Base-by-base conservation (phyloP, 169 alveolate species). In the Theileria orientalis region DNA sequence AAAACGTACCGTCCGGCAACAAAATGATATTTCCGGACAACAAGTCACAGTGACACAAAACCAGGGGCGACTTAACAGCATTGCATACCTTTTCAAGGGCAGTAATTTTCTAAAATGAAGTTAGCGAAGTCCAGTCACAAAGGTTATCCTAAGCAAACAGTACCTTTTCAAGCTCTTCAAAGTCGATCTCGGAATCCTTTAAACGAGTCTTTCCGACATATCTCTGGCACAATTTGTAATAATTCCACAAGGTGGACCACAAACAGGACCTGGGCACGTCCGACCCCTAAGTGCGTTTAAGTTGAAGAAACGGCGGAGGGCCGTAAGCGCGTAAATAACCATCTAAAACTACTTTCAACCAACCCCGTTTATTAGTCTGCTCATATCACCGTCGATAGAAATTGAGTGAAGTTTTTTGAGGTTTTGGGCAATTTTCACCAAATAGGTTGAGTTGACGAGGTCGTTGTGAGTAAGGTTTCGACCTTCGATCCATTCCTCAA, bases 401-500 rank as follows among this genome's bases (percentile, higher is more conserved):
- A 74, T 51, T 7, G 67, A 57, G 56, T 89, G 94, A 32, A 89
- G 59, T 8, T 44, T 29, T 54, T 64, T 72, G 49, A 89, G 41
- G 29, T 82, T 76, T 46, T 66, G 47, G 11, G 94, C 91, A 69
- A 89, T 89, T 47, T 62, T 47, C 30, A 76, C 75, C 64, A 56
- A 83, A 52, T 68, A 84, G 2, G 32, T 82, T 27, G 47, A 61
- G 64, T 76, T 56, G 40, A 71, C 57, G 46, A 89, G 67, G 23
- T 89, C 91, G 23, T 82, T 90, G 23, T 66, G 71, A n/a, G 92
- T 64, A 7, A 89, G 25, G 6, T 77, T 84, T 40, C 78, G 60
- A 0, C 94, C 94, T 19, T 80, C 89, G 61, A 85, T 69, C 87
- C 88, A 89, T 61, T 89, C 92, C 83, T 89, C 94, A 25, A 89